Percentiles rank a stretch among this genome's conserved stretches.
These are phyloP conservation scores for Quercus phellos DNA, from an alignment of 331 rosid species.

Conservation along the genomic window DNA sequence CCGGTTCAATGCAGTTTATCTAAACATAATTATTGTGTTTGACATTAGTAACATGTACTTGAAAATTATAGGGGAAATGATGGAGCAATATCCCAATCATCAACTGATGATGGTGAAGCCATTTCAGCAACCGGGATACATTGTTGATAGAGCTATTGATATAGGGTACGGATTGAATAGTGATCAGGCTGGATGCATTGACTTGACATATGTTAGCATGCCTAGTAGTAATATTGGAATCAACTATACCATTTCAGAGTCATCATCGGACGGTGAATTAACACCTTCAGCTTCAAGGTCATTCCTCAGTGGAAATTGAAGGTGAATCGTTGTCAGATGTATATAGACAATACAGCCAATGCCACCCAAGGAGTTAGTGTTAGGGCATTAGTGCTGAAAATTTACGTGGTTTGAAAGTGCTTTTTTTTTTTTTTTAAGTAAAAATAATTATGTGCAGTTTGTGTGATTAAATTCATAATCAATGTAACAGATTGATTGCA, in stretches of 20 bases:
- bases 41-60: not conserved
- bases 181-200: not conserved
- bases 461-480: not conserved
- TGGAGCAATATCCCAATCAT: not conserved
- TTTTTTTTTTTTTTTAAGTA: not conserved
- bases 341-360: not conserved
- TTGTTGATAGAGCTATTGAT: not conserved
- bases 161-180: not conserved
- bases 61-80: not conserved
- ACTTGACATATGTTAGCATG: conserved; percentile 6
- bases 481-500: not conserved
- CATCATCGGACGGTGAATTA: conserved; percentile 32
- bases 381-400: not conserved
- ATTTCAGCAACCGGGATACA: not conserved
- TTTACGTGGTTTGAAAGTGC: not conserved
- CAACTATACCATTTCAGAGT: conserved; percentile 5
- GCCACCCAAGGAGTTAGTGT: not conserved
- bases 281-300: conserved; percentile 17
- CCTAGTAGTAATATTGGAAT: not conserved
- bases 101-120: not conserved
- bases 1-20: accelerated
- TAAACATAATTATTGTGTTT: not conserved
- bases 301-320: not conserved
- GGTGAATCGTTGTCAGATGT: not conserved
- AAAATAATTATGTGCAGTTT: not conserved